Evolutionary conservation across 2,329 filamentous ascomycete species (phyloP).

Genomic region (Neocucurbitaria cava): DNA sequence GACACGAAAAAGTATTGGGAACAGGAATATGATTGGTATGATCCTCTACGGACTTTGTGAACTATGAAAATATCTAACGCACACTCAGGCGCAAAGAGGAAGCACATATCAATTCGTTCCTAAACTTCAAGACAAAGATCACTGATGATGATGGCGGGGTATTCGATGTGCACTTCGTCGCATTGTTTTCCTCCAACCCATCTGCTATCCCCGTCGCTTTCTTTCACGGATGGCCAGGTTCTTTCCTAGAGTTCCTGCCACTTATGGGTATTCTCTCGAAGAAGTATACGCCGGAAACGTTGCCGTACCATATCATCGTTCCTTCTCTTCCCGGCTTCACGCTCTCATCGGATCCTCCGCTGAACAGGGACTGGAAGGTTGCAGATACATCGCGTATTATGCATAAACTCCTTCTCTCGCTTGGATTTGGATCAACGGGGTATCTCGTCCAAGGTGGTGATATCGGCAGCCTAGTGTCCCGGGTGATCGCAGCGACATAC

Average conservation of each 20-base stretch:
- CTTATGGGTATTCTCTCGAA: slow-evolving; percentile 55
- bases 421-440: slow-evolving; percentile 58
- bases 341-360: slow-evolving; percentile 58
- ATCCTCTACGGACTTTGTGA: background rate
- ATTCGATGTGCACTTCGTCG: slow-evolving; percentile 61
- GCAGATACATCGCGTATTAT: slow-evolving; percentile 54
- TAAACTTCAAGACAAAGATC: slow-evolving; percentile 57
- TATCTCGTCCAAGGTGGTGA: slow-evolving; percentile 67
- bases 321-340: slow-evolving; percentile 64
- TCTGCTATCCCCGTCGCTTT: slow-evolving; percentile 61
- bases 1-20: slow-evolving; percentile 40
- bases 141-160: slow-evolving; percentile 47
- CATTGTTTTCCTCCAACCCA: slow-evolving; percentile 59
- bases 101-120: slow-evolving; percentile 57
- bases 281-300: slow-evolving; percentile 57
- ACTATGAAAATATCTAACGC: background rate
- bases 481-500: slow-evolving; percentile 52
- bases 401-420: slow-evolving; percentile 59
- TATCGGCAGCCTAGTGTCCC: slow-evolving; percentile 56
- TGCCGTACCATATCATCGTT: slow-evolving; percentile 65
- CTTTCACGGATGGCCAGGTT: slow-evolving; percentile 64
- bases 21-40: slow-evolving; percentile 45
- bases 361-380: slow-evolving; percentile 53
- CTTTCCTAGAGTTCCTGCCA: slow-evolving; percentile 63
- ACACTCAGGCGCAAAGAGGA: slow-evolving; percentile 47